Percentiles rank a stretch among this genome's conserved stretches.
These are phyloP conservation scores for Parsonsia alboflavescens DNA, from an alignment of 257 asterid species.

Conservation along the genomic window DNA sequence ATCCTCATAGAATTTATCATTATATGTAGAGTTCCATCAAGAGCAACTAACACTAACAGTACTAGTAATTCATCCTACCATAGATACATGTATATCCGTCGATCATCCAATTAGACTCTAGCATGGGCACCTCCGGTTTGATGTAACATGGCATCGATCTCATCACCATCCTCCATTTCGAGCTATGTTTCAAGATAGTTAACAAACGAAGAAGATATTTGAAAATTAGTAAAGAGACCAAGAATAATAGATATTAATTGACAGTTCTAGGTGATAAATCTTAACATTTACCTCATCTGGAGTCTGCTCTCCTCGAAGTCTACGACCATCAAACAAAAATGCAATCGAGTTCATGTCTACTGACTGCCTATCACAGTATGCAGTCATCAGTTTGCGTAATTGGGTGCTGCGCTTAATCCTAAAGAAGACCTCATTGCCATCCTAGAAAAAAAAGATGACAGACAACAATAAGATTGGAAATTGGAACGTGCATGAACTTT, in stretches of 20 bases:
- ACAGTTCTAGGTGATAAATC: background rate
- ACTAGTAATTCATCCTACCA: background rate
- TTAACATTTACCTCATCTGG: slow-evolving; percentile 47
- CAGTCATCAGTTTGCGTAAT: slow-evolving; percentile 66
- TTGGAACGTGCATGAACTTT: too few species aligned
- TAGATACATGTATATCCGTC: background rate
- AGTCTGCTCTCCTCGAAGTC: slow-evolving; percentile 52
- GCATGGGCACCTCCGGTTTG: slow-evolving; percentile 30
- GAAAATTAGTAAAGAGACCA: background rate
- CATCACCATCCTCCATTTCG: slow-evolving; percentile 36
- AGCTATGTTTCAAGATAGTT: slow-evolving; percentile 12
- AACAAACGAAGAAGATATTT: background rate
- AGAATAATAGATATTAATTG: background rate
- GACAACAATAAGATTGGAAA: background rate
- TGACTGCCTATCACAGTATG: slow-evolving; percentile 62
- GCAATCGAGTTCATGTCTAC: slow-evolving; percentile 52
- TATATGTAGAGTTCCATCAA: background rate
- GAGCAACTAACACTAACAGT: background rate
- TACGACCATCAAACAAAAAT: slow-evolving; percentile 58
- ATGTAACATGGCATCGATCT: slow-evolving; percentile 35
- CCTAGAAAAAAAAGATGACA: slow-evolving; percentile 15
- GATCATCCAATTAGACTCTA: background rate
- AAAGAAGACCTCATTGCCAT: slow-evolving; percentile 39
- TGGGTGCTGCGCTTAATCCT: slow-evolving; percentile 71
- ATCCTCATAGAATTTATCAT: background rate